Conservation (phyloP, 192 early-diverging fungal species). For the Fimicolochytrium jonesii region DNA sequence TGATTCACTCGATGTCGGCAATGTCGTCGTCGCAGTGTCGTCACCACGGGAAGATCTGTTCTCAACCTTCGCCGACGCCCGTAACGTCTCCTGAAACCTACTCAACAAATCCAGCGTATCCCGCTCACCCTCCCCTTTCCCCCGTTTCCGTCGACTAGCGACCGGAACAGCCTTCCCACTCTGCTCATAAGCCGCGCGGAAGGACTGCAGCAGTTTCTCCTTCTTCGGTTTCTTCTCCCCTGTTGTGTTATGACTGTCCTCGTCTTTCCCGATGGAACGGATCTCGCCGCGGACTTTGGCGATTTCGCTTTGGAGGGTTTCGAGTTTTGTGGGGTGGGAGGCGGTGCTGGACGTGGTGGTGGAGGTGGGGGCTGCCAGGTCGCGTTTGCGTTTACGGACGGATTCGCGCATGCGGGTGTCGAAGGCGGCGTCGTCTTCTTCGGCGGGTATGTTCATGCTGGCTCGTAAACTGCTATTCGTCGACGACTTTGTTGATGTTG, state of each 20-base stretch:
- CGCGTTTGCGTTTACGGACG: slow-evolving; percentile 14
- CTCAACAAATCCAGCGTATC: slow-evolving; percentile 21
- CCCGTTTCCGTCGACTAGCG: slow-evolving; percentile 23
- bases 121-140: slow-evolving; percentile 18
- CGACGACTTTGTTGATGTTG: background rate
- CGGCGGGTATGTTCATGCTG: too few species aligned
- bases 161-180: slow-evolving; percentile 27
- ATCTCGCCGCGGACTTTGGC: slow-evolving; percentile 65
- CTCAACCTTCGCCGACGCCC: too few species aligned
- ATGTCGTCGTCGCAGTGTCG: too few species aligned
- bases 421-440: slow-evolving; percentile 33
- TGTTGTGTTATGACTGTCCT: slow-evolving; percentile 9
- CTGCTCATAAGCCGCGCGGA: slow-evolving; percentile 8
- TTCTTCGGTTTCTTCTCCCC: slow-evolving; percentile 9
- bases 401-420: slow-evolving; percentile 45
- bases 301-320: slow-evolving; percentile 48
- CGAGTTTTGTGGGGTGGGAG: slow-evolving; percentile 30
- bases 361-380: too few species aligned
- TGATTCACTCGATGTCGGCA: too few species aligned
- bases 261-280: slow-evolving; percentile 44
- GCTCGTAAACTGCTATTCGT: background rate
- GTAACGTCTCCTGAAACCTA: slow-evolving; percentile 14
- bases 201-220: slow-evolving; percentile 8
- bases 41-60: too few species aligned
- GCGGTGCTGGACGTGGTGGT: too few species aligned